Conservation (phyloP, 352 stramenopile genomes). For the Phytophthora tentaculata region DNA sequence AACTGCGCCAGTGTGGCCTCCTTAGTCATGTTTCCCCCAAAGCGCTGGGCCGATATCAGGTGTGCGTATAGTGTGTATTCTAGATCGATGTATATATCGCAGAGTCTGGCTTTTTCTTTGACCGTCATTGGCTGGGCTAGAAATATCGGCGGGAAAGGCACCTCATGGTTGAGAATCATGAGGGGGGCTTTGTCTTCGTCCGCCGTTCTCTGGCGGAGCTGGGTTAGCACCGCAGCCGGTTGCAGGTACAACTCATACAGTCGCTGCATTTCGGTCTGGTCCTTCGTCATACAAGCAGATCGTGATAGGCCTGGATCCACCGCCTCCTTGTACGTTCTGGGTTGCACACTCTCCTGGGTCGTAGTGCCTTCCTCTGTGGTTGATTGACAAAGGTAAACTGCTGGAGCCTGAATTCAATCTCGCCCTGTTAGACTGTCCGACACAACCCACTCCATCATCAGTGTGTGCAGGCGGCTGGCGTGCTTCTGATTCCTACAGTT, state of each 20-base stretch:
- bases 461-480: not conserved
- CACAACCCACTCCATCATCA: constrained; percentile 5
- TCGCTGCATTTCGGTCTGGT: not conserved
- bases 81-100: constrained; percentile 6
- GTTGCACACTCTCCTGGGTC: not conserved
- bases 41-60: constrained; percentile 1
- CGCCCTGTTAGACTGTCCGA: not conserved
- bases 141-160: not conserved
- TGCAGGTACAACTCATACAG: not conserved
- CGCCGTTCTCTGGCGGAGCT: not conserved
- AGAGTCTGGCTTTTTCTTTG: not conserved
- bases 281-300: not conserved
- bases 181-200: constrained; percentile 7
- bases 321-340: not conserved
- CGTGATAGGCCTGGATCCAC: not conserved
- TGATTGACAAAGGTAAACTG: not conserved
- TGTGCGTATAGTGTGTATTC: constrained; percentile 21
- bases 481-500: not conserved
- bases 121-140: constrained; percentile 6
- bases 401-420: not conserved
- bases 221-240: not conserved
- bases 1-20: not conserved
- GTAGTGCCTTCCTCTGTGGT: not conserved
- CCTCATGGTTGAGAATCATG: constrained; percentile 9
- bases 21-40: not conserved